Conservation (phyloP, 1,139 yeast genomes). For the Candida sp. region DNA sequence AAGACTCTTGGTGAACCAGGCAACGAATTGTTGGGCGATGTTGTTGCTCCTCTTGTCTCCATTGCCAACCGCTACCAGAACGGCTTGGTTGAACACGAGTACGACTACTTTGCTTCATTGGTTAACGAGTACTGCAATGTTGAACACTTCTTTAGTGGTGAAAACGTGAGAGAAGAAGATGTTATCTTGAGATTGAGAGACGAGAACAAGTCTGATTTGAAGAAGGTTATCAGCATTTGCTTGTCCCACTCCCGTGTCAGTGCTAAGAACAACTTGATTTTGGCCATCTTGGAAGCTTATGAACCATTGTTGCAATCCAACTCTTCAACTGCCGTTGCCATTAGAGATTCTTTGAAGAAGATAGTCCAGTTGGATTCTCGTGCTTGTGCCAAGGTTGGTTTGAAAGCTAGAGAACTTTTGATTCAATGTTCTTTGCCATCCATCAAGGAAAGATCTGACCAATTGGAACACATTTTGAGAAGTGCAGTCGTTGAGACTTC, state of each 20-base stretch:
- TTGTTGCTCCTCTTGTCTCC: conserved; percentile 72
- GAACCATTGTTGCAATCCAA: conserved; percentile 74
- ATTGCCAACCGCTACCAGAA: conserved; percentile 73
- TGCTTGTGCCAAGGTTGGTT: conserved; percentile 91
- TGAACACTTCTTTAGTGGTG: conserved; percentile 79
- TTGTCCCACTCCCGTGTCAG: conserved; percentile 94
- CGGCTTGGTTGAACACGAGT: conserved; percentile 88
- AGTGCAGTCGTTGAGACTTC: conserved; percentile 89
- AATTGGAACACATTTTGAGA: conserved; percentile 93
- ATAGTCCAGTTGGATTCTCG: conserved; percentile 90
- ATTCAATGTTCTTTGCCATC: conserved; percentile 98
- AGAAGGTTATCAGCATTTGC: conserved; percentile 70
- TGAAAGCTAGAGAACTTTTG: conserved; percentile 94
- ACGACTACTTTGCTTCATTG: conserved; percentile 68
- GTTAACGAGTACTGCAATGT: conserved; percentile 75
- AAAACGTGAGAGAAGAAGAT: conserved; percentile 80
- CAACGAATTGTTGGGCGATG: conserved; percentile 54
- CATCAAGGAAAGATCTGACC: conserved; percentile 94
- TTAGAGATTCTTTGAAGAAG: conserved; percentile 73
- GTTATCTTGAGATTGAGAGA: conserved; percentile 87
- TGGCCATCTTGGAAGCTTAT: conserved; percentile 84
- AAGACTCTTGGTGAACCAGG: conserved; percentile 54
- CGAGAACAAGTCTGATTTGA: conserved; percentile 77
- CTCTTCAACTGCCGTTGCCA: conserved; percentile 69
- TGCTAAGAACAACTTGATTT: conserved; percentile 87